Evolutionary conservation across 805 yeast genomes (phyloP), one percentile per base, ranked within the genome.

Genomic region (Candida namnaoensis): DNA sequence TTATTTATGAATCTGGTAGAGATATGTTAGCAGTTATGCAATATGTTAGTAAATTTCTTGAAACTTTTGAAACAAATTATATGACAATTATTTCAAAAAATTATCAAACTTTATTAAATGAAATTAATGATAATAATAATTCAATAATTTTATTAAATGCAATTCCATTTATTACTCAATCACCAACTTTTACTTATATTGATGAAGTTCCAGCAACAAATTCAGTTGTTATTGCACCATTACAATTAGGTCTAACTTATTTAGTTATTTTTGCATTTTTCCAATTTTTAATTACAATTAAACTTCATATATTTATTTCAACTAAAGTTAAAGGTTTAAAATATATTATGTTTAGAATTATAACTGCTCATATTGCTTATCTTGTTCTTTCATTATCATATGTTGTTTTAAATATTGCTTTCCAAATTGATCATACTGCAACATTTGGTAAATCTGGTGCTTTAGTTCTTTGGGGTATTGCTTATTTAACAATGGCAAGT

Each of bases 171-270:
- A 8, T 30, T 5, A 30, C 33, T 51, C 66, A 7, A 39, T 68
- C 47, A 15, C 47, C 50, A 5, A 42, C 46, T 44, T 49, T 48
- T 32, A 9, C 46, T 1, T 52, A 44, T 26, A 37, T 47, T 3
- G 84, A 80, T 50, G 53, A 60, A 34, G 58, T 60, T 7, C 80
- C 82, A 3, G 59, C 56, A 27, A 57, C 60, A 1, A 60, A 68
- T 43, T 62, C 76, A 1, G 73, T 74, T 5, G 54, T 74, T 15
- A 47, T 65, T 26, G 87, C 85, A 0, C 83, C 86, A 5, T 55
- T 73, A 2, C 87, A 80, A 53, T 74, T 82, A 40, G 90, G 90
- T 14, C 68, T 82, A 44, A 74, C 82, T 52, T 82, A 76, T 52
- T 61, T 80, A 51, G 69, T 82, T 47, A 80, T 82, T 48, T 57